Conservation (phyloP, 2,329 filamentous ascomycete species). For the Aplosporella prunicola region DNA sequence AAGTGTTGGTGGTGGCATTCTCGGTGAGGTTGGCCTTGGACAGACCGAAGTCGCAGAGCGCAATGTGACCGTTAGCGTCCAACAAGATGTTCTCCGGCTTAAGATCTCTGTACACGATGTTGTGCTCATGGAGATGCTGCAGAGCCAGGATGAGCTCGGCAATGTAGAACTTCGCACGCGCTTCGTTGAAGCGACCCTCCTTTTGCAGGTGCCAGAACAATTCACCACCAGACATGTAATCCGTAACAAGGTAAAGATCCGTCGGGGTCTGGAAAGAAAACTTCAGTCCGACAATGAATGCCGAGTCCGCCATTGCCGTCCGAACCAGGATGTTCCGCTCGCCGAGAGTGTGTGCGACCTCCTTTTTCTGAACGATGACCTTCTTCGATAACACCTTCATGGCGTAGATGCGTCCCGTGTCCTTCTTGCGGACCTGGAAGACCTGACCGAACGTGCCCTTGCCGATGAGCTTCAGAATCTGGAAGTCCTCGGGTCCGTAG, state of each 20-base stretch:
- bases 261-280: conserved; percentile 98
- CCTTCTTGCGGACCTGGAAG: conserved; percentile 95
- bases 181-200: conserved; percentile 90
- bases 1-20: conserved; percentile 97
- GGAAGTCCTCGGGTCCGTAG: conserved; percentile 90
- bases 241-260: conserved; percentile 94
- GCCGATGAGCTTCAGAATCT: conserved; percentile 90
- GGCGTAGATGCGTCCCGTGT: conserved; percentile 90
- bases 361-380: conserved; percentile 99
- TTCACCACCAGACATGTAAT: conserved; percentile 98
- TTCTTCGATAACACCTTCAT: conserved; percentile 99
- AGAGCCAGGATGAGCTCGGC: conserved; percentile 92
- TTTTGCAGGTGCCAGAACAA: conserved; percentile 98
- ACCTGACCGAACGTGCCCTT: conserved; percentile 98
- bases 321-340: conserved; percentile 95
- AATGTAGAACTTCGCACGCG: conserved; percentile 96
- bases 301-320: conserved; percentile 89
- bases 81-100: conserved; percentile 97
- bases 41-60: conserved; percentile 91
- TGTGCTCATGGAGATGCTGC: conserved; percentile 89
- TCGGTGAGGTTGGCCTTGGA: conserved; percentile 97
- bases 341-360: conserved; percentile 92
- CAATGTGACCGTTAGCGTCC: conserved; percentile 95
- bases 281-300: conserved; percentile 95
- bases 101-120: conserved; percentile 94